These are phyloP conservation scores for Aspergillus saccharolyticus DNA, from an alignment of 495 filamentous ascomycete genomes.

Conservation along the genomic window DNA sequence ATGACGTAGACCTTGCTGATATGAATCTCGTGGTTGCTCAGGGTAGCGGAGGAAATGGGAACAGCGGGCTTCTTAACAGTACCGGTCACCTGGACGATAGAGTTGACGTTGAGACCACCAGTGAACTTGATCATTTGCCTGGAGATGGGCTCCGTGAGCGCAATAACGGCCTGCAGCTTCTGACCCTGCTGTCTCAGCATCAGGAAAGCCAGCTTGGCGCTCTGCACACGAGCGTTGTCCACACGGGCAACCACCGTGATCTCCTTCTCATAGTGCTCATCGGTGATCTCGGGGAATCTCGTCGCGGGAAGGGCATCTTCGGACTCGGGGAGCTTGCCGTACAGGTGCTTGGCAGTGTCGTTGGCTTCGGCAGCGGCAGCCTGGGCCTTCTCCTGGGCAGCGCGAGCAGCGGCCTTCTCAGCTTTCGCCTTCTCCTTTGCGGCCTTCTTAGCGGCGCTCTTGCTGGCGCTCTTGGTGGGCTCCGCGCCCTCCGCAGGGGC, in stretches of 20 bases:
- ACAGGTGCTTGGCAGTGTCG: slow-evolving; percentile 67
- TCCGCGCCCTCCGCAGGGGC: slow-evolving; percentile 32
- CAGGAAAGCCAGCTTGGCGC: slow-evolving; percentile 87
- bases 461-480: slow-evolving; percentile 46
- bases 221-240: slow-evolving; percentile 81
- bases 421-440: slow-evolving; percentile 66
- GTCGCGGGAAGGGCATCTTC: slow-evolving; percentile 33
- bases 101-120: slow-evolving; percentile 71
- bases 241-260: slow-evolving; percentile 77
- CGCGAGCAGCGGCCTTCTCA: slow-evolving; percentile 53
- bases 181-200: slow-evolving; percentile 78
- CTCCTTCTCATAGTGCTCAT: slow-evolving; percentile 63
- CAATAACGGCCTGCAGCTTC: slow-evolving; percentile 74
- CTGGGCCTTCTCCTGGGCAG: slow-evolving; percentile 48
- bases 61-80: slow-evolving; percentile 69
- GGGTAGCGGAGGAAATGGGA: slow-evolving; percentile 69
- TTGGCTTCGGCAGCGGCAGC: slow-evolving; percentile 49
- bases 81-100: slow-evolving; percentile 73
- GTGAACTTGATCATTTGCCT: slow-evolving; percentile 88
- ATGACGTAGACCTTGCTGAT: slow-evolving; percentile 76
- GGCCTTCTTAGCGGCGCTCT: slow-evolving; percentile 62
- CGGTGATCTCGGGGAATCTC: slow-evolving; percentile 44
- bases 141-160: slow-evolving; percentile 51
- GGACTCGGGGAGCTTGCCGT: slow-evolving; percentile 48
- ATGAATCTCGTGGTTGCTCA: slow-evolving; percentile 72